Conservation (phyloP, 805 yeast species). For the Starmerella cellae region DNA sequence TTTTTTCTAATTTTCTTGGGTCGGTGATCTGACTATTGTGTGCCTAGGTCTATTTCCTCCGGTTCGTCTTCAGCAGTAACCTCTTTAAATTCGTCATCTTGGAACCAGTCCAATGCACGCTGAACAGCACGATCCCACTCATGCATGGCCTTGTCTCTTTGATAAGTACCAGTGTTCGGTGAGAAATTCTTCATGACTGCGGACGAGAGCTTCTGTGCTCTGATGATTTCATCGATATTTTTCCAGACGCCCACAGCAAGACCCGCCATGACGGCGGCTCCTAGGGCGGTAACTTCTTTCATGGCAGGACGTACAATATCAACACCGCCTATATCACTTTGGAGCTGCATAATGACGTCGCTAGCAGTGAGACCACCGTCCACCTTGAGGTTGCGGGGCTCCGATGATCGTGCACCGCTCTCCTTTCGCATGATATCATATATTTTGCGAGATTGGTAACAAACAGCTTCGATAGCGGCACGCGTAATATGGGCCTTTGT, state of each 20-base stretch:
- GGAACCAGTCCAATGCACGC: conserved; percentile 71
- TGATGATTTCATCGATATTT: conserved; percentile 51
- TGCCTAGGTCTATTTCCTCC: not conserved
- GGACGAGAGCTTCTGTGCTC: conserved; percentile 18
- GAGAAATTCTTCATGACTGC: conserved; percentile 19
- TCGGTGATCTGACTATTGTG: no score
- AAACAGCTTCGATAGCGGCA: conserved; percentile 90
- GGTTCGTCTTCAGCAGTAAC: not conserved
- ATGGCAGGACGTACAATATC: conserved; percentile 68
- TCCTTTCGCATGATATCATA: conserved; percentile 80
- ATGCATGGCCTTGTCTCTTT: conserved; percentile 50
- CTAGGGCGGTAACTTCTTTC: conserved; percentile 86
- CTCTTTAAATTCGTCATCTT: conserved; percentile 9
- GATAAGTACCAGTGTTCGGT: conserved; percentile 38
- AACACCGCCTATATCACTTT: conserved; percentile 82
- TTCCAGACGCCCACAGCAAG: conserved; percentile 61
- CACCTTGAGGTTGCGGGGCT: conserved; percentile 34
- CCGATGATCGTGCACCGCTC: conserved; percentile 35
- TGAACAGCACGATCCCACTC: conserved; percentile 79
- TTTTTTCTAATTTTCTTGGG: not conserved
- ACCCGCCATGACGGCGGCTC: conserved; percentile 95
- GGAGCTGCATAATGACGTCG: conserved; percentile 83
- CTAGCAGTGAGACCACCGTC: conserved; percentile 96
- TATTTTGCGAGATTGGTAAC: conserved; percentile 85
- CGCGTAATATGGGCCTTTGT: conserved; percentile 83